These are phyloP conservation scores for Pseudozyma thailandica DNA, from an alignment of 1,284 basidiomycete species.

Conservation along the genomic window DNA sequence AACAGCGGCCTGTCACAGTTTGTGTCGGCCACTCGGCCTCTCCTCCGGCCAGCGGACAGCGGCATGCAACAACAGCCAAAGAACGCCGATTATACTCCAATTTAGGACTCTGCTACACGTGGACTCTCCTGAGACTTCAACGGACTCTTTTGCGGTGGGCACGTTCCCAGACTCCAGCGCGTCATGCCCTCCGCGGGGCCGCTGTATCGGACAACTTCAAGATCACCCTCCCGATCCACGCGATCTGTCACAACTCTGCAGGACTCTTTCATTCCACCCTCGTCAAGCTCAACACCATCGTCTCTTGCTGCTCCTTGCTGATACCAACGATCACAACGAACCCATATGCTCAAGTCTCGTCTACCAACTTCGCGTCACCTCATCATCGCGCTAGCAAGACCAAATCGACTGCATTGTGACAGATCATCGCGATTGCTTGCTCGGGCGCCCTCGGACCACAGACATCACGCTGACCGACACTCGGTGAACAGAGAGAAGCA, in stretches of 20 bases:
- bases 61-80: not conserved
- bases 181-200: constrained; percentile 9
- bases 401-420: too few relatives aligned
- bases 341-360: too few relatives aligned
- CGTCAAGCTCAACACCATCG: too few relatives aligned
- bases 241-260: not conserved
- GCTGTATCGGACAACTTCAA: not conserved
- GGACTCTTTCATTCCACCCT: too few relatives aligned
- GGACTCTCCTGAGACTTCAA: not conserved
- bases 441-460: too few relatives aligned
- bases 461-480: too few relatives aligned
- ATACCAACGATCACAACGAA: too few relatives aligned
- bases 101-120: not conserved
- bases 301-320: too few relatives aligned
- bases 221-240: not conserved
- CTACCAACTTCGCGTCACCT: too few relatives aligned
- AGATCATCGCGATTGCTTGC: too few relatives aligned
- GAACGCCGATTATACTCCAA: not conserved
- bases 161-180: constrained; percentile 43
- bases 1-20: not conserved
- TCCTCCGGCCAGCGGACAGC: constrained; percentile 1
- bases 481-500: too few relatives aligned
- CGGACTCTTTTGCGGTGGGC: not conserved
- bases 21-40: constrained; percentile 5
- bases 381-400: too few relatives aligned